phyloP scores from a whole-genome alignment of 192 early-diverging fungal species.

The Radiomyces spectabilis region DNA sequence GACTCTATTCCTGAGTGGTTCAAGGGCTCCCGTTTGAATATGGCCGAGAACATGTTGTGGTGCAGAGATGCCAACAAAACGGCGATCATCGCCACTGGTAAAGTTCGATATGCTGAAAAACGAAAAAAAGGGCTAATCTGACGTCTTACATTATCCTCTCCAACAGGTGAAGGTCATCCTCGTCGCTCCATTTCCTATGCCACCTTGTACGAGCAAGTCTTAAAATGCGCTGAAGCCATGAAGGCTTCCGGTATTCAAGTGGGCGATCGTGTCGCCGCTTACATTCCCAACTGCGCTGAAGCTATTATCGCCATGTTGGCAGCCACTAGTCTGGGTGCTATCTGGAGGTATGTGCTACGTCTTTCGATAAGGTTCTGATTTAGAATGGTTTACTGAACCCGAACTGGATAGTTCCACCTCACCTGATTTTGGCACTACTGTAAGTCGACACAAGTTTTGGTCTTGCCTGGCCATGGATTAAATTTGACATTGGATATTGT shows the following conservation, averaged over 20 bases:
- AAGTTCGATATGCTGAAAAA: not conserved
- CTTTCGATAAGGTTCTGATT: not conserved
- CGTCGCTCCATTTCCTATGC: conserved; percentile 51
- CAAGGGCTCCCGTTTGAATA: conserved; percentile 75
- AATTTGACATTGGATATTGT: not conserved
- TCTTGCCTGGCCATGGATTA: not conserved
- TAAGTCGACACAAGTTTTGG: conserved; percentile 19
- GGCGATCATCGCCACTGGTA: conserved; percentile 50
- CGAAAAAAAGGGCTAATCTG: not conserved
- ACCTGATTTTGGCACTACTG: conserved; percentile 88
- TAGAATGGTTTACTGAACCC: not conserved
- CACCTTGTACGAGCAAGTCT: conserved; percentile 65
- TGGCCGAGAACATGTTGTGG: conserved; percentile 82
- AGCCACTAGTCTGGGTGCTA: conserved; percentile 1
- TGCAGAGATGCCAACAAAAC: conserved; percentile 36
- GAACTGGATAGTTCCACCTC: conserved; percentile 60
- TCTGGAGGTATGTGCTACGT: conserved; percentile 51
- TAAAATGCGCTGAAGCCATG: conserved; percentile 66
- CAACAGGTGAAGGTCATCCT: conserved; percentile 36
- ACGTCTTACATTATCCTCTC: not conserved
- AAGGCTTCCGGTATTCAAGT: conserved; percentile 54
- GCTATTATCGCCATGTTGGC: conserved; percentile 49
- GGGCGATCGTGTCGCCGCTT: conserved; percentile 87
- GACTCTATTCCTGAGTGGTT: conserved; percentile 91
- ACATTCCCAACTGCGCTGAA: conserved; percentile 82